Evolutionary conservation across 2,329 filamentous ascomycete genomes (phyloP).

Genomic region (Amphichorda felina): DNA sequence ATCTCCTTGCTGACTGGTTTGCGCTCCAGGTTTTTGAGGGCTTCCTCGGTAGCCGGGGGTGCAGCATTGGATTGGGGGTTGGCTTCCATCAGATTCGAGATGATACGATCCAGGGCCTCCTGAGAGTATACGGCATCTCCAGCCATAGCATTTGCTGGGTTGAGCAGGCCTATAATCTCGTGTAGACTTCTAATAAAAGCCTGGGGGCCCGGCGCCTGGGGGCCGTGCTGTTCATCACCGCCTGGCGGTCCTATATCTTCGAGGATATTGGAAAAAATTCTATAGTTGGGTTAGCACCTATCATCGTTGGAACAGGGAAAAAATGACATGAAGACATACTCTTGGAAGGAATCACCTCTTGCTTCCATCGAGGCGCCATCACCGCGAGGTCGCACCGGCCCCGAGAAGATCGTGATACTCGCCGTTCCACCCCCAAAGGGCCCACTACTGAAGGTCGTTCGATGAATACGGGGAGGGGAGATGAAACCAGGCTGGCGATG

Average conservation of each 20-base stretch:
- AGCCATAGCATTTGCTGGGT: constrained; percentile 37
- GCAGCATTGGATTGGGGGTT: constrained; percentile 66
- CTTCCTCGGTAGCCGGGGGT: constrained; percentile 64
- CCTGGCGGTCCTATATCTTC: constrained; percentile 19
- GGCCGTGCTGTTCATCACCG: constrained; percentile 3
- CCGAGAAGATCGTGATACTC: constrained; percentile 35
- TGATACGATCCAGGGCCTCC: constrained; percentile 79
- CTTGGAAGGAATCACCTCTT: constrained; percentile 30
- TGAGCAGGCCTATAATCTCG: constrained; percentile 42
- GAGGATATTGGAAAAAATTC: constrained; percentile 32
- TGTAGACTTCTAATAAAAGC: constrained; percentile 26
- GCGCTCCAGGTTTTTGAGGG: constrained; percentile 62
- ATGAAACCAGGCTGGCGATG: no score
- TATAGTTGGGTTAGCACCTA: constrained; percentile 6
- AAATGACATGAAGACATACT: constrained; percentile 24
- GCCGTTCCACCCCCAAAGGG: constrained; percentile 27
- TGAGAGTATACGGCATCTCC: constrained; percentile 86
- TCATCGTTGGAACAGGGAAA: neutral
- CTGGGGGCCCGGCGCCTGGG: neutral
- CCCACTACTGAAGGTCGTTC: constrained; percentile 23
- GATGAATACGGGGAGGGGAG: constrained; percentile 19
- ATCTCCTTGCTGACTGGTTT: constrained; percentile 59
- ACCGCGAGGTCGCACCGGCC: constrained; percentile 13
- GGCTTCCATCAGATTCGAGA: constrained; percentile 80
- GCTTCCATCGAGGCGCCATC: constrained; percentile 7